Conservation (phyloP, 2,329 filamentous ascomycete genomes). For the Lasiodiplodia citricola region DNA sequence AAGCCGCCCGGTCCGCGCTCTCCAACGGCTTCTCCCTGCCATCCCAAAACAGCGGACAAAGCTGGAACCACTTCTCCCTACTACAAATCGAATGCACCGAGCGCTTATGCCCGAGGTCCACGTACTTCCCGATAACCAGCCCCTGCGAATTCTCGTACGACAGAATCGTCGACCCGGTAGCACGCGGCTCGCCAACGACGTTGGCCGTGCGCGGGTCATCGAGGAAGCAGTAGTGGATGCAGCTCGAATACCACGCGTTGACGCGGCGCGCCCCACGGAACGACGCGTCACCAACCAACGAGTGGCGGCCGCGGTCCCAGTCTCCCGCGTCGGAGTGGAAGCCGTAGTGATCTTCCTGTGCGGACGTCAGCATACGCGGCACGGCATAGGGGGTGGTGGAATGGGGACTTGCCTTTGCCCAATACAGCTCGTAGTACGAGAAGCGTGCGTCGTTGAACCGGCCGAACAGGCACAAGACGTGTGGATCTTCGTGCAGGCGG, state of each 20-base stretch:
- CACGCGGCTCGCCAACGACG: constrained; percentile 72
- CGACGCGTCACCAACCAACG: constrained; percentile 62
- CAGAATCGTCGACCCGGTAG: constrained; percentile 71
- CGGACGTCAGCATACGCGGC: too few relatives aligned
- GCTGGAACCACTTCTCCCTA: constrained; percentile 72
- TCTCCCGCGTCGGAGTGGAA: constrained; percentile 62
- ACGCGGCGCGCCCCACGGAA: constrained; percentile 63
- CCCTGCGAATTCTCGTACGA: constrained; percentile 78
- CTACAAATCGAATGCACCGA: constrained; percentile 70
- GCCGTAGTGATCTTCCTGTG: constrained; percentile 60
- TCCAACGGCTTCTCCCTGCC: not conserved
- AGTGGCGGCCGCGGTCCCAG: constrained; percentile 66
- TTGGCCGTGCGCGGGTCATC: constrained; percentile 62
- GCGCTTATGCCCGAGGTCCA: constrained; percentile 74
- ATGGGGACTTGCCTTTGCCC: constrained; percentile 62
- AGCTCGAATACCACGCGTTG: constrained; percentile 62
- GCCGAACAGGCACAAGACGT: constrained; percentile 72
- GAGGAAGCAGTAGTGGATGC: constrained; percentile 65
- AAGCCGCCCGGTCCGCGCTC: not conserved
- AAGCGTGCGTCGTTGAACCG: constrained; percentile 74
- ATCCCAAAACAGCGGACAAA: constrained; percentile 58
- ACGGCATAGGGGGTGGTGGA: not conserved
- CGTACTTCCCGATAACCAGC: constrained; percentile 73
- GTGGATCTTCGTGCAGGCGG: constrained; percentile 71
- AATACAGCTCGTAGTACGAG: constrained; percentile 82